These are phyloP conservation scores for Trypanosomatidae sp. DNA, from an alignment of 208 protist species.

Conservation along the genomic window DNA sequence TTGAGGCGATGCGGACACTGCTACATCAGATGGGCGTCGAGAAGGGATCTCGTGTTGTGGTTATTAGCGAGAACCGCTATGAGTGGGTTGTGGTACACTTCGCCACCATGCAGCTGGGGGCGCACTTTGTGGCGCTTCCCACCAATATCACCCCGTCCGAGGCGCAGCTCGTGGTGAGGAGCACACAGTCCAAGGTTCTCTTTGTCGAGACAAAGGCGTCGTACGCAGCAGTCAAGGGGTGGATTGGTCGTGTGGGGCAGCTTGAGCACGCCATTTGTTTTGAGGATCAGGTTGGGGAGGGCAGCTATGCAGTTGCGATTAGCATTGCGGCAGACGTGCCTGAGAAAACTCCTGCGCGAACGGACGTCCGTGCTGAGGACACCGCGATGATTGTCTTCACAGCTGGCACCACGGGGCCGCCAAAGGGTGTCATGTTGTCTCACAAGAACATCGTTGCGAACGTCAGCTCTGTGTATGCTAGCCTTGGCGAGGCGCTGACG, in stretches of 20 bases:
- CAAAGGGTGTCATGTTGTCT: slow-evolving; percentile 95
- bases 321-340: slow-evolving; percentile 78
- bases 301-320: slow-evolving; percentile 86
- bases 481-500: slow-evolving; percentile 80
- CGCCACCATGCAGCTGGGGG: slow-evolving; percentile 86
- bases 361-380: slow-evolving; percentile 78
- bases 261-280: slow-evolving; percentile 89
- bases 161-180: slow-evolving; percentile 83
- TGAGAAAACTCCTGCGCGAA: slow-evolving; percentile 61
- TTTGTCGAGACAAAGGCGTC: slow-evolving; percentile 88
- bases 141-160: slow-evolving; percentile 89
- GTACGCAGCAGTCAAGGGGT: slow-evolving; percentile 73
- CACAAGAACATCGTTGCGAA: slow-evolving; percentile 93
- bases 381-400: slow-evolving; percentile 93
- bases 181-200: slow-evolving; percentile 80
- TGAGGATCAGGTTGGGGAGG: slow-evolving; percentile 82
- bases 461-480: slow-evolving; percentile 81
- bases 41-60: slow-evolving; percentile 80
- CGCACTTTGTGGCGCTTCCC: slow-evolving; percentile 86
- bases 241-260: slow-evolving; percentile 77
- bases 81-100: slow-evolving; percentile 92
- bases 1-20: slow-evolving; percentile 80
- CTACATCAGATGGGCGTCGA: slow-evolving; percentile 82
- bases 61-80: slow-evolving; percentile 92
- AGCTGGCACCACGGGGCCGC: slow-evolving; percentile 89